phyloP scores from a whole-genome alignment of 2,329 filamentous ascomycete species.

The Neocatenulostroma microsporum region DNA sequence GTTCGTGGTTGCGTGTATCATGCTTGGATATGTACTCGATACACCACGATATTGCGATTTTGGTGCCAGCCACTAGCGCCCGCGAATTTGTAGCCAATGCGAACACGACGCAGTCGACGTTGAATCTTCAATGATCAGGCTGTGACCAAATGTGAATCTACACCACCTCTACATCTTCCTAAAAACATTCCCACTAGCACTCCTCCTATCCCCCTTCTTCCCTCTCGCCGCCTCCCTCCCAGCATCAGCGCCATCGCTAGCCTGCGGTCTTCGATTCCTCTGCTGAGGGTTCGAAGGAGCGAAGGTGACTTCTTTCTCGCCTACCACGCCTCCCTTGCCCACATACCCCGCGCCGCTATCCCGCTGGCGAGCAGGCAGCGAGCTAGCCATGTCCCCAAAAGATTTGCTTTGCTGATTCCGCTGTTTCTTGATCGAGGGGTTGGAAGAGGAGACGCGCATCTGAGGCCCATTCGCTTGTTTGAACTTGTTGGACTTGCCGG shows the following conservation, averaged over 20 bases:
- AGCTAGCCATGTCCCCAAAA: conserved; percentile 49
- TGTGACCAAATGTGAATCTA: too few species aligned
- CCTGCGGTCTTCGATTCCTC: conserved; percentile 23
- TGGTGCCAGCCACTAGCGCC: too few species aligned
- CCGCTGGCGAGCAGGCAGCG: conserved; percentile 25
- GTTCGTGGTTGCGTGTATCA: too few species aligned
- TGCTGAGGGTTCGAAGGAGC: conserved; percentile 50
- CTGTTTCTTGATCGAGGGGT: conserved; percentile 25
- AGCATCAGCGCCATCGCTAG: conserved; percentile 25
- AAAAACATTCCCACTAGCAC: conserved; percentile 69
- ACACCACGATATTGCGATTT: too few species aligned
- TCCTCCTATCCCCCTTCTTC: conserved; percentile 55
- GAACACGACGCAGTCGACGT: too few species aligned
- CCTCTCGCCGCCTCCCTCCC: conserved; percentile 23
- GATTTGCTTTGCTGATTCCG: conserved; percentile 44
- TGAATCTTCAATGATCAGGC: too few species aligned
- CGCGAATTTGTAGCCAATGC: too few species aligned
- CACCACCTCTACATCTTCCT: conserved; percentile 58
- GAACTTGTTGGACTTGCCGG: conserved; percentile 28
- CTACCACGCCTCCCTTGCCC: conserved; percentile 32
- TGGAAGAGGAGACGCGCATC: conserved; percentile 52
- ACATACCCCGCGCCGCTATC: conserved; percentile 4
- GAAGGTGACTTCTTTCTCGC: conserved; percentile 63
- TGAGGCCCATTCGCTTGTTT: conserved; percentile 36
- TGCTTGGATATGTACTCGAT: too few species aligned